These are phyloP conservation scores for Alternaria burnsii DNA, from an alignment of 2,329 filamentous ascomycete species.

Conservation along the genomic window DNA sequence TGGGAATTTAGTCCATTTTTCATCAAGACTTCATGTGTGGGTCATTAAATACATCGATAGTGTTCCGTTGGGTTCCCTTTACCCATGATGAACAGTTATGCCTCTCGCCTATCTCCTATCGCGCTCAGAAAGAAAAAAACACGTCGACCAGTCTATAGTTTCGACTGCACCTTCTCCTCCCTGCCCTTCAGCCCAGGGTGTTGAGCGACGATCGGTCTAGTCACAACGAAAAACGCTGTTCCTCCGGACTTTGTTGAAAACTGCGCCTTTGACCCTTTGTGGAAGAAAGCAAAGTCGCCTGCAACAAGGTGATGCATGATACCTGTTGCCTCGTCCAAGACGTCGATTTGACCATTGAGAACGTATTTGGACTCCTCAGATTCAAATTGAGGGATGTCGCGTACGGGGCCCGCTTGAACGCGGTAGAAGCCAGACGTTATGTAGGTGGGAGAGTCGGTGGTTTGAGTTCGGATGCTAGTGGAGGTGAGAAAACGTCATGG, in stretches of 20 bases:
- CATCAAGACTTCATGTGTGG: background rate
- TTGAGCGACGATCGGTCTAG: slow-evolving; percentile 28
- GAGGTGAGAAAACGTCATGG: background rate
- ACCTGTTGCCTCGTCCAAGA: slow-evolving; percentile 37
- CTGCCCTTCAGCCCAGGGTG: slow-evolving; percentile 31
- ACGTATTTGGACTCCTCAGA: slow-evolving; percentile 41
- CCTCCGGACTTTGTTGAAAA: slow-evolving; percentile 35
- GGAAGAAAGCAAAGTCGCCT: slow-evolving; percentile 40
- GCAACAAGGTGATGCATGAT: slow-evolving; percentile 36
- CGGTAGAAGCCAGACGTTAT: slow-evolving; percentile 40
- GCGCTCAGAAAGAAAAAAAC: too few species aligned
- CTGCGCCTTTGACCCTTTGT: slow-evolving; percentile 33
- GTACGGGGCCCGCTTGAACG: slow-evolving; percentile 31
- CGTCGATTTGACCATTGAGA: slow-evolving; percentile 35
- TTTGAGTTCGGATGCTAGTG: slow-evolving; percentile 30
- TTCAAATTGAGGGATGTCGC: slow-evolving; percentile 29
- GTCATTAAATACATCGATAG: background rate
- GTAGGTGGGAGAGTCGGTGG: slow-evolving; percentile 30
- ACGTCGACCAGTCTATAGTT: slow-evolving; percentile 5
- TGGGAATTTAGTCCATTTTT: background rate
- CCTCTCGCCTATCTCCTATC: background rate
- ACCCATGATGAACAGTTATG: background rate
- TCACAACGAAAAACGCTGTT: slow-evolving; percentile 35
- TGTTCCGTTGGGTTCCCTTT: background rate
- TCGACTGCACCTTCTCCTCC: slow-evolving; percentile 28